Evolutionary conservation across 306 rosid species (phyloP).

Genomic region (Castanopsis chinensis): DNA sequence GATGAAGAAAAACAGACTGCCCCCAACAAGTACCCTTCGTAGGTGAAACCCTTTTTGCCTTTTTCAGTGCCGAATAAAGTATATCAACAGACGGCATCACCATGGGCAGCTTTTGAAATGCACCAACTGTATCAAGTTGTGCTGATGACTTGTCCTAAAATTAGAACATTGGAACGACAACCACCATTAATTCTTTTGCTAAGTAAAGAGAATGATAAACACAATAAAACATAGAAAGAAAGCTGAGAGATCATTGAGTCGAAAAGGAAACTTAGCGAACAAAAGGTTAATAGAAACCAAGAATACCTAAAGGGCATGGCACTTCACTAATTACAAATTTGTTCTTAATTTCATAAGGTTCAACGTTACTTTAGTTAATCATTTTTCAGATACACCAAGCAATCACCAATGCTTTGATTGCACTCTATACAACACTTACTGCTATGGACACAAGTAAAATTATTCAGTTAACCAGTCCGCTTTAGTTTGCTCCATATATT

Average conservation of each 20-base stretch:
- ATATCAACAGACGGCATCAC: constrained; percentile 92
- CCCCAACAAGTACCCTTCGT: constrained; percentile 61
- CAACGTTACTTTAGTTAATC: neutral
- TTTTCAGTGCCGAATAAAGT: constrained; percentile 74
- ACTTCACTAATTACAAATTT: neutral
- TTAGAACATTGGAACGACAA: constrained; percentile 17
- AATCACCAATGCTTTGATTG: neutral
- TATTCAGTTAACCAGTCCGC: neutral
- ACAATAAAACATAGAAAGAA: neutral
- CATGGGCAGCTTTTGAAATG: constrained; percentile 93
- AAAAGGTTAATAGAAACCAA: neutral
- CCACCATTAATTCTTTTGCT: neutral
- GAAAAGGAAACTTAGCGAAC: neutral
- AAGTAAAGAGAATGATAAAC: neutral
- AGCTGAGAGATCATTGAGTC: neutral
- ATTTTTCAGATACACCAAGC: neutral
- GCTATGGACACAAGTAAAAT: neutral
- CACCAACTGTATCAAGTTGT: constrained; percentile 61
- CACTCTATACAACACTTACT: neutral
- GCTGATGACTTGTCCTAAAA: constrained; percentile 51
- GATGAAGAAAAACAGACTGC: constrained; percentile 15
- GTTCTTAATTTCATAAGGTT: neutral
- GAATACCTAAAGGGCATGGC: neutral
- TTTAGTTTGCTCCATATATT: neutral
- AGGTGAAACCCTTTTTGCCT: constrained; percentile 69